A percentile compares a stretch with the other conserved stretches of the same genome.
phyloP scores from a whole-genome alignment of 2,329 filamentous ascomycete genomes.

The Eutypella sp. region DNA sequence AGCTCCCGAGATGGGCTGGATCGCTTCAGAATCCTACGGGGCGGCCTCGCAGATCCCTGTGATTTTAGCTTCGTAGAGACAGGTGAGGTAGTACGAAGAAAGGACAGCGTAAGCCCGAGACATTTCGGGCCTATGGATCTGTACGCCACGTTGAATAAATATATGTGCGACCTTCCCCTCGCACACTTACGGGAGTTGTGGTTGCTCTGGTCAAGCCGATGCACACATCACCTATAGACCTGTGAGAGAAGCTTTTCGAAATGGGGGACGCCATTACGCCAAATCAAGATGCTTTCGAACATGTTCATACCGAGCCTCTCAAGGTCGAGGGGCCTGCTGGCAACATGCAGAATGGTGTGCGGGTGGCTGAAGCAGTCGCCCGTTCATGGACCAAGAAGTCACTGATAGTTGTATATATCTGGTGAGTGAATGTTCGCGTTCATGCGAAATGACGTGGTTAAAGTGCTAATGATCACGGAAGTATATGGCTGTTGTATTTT shows the following conservation, averaged over 20 bases:
- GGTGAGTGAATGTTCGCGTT: constrained; percentile 23
- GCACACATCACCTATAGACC: neutral
- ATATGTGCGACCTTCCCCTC: too few species aligned
- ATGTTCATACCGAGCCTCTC: neutral
- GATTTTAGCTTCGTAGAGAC: too few species aligned
- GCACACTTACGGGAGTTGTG: neutral
- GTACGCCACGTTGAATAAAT: neutral
- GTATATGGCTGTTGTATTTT: constrained; percentile 37
- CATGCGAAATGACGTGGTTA: neutral
- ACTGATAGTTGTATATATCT: constrained; percentile 32
- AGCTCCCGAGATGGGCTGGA: too few species aligned
- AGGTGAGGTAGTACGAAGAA: neutral
- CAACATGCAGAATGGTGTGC: constrained; percentile 34
- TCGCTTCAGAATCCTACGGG: neutral
- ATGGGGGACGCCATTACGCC: neutral
- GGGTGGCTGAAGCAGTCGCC: constrained; percentile 39
- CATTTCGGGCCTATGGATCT: neutral
- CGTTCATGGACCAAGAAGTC: constrained; percentile 34
- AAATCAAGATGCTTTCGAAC: neutral
- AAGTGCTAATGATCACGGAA: constrained; percentile 9
- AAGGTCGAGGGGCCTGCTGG: neutral
- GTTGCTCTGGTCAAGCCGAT: neutral
- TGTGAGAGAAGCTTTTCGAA: neutral
- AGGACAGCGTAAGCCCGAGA: neutral
- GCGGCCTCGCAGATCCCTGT: too few species aligned